Evolutionary conservation across 2,329 filamentous ascomycete species (phyloP).

Genomic region (Cladophialophora bantiana): DNA sequence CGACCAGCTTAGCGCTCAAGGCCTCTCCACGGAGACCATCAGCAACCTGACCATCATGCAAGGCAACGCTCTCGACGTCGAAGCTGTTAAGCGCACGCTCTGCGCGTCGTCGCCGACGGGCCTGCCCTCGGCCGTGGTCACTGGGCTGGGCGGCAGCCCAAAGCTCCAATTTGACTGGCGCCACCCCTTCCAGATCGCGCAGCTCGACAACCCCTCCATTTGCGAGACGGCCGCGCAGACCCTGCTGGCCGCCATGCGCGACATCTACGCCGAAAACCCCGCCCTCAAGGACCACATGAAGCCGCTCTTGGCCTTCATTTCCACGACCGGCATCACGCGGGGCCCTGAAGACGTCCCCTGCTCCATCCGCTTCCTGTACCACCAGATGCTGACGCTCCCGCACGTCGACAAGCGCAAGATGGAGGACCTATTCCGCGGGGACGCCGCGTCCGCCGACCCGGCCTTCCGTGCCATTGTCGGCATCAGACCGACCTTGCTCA

Average conservation of each 20-base stretch:
- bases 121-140: slow-evolving; percentile 53
- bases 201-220: slow-evolving; percentile 46
- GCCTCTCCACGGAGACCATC: slow-evolving; percentile 47
- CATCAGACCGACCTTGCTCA: slow-evolving; percentile 47
- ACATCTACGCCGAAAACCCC: slow-evolving; percentile 36
- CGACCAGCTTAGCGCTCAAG: slow-evolving; percentile 50
- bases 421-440: slow-evolving; percentile 46
- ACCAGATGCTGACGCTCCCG: slow-evolving; percentile 43
- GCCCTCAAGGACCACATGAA: slow-evolving; percentile 7
- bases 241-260: slow-evolving; percentile 41
- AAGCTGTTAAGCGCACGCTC: slow-evolving; percentile 51
- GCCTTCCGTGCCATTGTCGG: slow-evolving; percentile 41
- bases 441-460: slow-evolving; percentile 43
- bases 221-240: slow-evolving; percentile 45
- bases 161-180: slow-evolving; percentile 39
- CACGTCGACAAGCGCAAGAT: slow-evolving; percentile 49
- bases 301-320: slow-evolving; percentile 44
- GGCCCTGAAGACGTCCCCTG: slow-evolving; percentile 42
- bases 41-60: slow-evolving; percentile 56
- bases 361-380: slow-evolving; percentile 45
- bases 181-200: slow-evolving; percentile 41
- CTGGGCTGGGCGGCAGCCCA: slow-evolving; percentile 53
- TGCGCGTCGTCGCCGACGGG: slow-evolving; percentile 39
- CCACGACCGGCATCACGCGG: slow-evolving; percentile 46
- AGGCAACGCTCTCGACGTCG: slow-evolving; percentile 55